Evolutionary conservation across 306 rosid species (phyloP), one percentile per base, ranked within the genome.

Genomic region (Potentilla sterilis): DNA sequence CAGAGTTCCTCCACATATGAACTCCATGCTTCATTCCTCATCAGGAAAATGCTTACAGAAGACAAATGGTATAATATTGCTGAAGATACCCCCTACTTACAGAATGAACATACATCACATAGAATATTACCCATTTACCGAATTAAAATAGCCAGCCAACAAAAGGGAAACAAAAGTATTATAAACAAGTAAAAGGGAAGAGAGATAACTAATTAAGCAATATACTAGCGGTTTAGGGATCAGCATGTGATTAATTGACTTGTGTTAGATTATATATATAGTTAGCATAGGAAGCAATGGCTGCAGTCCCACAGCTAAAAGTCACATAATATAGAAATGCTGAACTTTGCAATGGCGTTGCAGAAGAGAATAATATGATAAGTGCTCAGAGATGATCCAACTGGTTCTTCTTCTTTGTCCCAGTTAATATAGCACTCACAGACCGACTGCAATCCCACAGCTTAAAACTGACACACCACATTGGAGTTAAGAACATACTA

Each of bases 251-350:
- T n/a, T n/a, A n/a, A n/a, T 72, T 72, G 67, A 55, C 52, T 38
- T 55, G 42, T 37, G 28, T 5, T 38, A 6, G 18, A 35, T 6
- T 7, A 0, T 41, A 38, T 21, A 37, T 5, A 40, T 18, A 40
- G 46, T 40, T 54, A 35, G 21, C 40, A 40, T 16, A 40, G 49
- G 9, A 24, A 59, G 76, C 19, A 37, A 19, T 6, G 51, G 74
- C 65, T 66, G 69, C 81, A 70, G 57, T 81, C 65, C 81, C 51
- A 28, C 57, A 81, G 78, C 64, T 7, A 32, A 58, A 77, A 40
- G 81, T n/a, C n/a, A 18, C 65, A 43, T 43, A 13, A 57, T 57
- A 57, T 58, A 22, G 74, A 79, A 58, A 69, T 28, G 37, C 70
- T 1, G 22, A 21, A 18, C 62, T 65, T 77, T 81, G 63, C 44